These are phyloP conservation scores for Penicillium angulare DNA, from an alignment of 495 filamentous ascomycete genomes.

Conservation along the genomic window DNA sequence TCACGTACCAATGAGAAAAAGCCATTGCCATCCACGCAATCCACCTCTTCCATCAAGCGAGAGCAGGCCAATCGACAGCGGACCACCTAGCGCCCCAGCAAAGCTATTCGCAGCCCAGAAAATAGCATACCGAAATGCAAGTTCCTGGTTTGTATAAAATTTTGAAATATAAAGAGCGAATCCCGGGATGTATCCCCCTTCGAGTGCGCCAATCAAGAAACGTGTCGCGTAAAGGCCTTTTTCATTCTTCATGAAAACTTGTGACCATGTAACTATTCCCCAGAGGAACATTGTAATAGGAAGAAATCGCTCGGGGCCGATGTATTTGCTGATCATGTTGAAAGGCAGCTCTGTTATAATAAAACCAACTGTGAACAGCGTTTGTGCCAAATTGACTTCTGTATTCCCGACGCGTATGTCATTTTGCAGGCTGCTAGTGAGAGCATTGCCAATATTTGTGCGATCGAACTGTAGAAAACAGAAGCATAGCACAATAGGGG, in stretches of 20 bases:
- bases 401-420: constrained; percentile 1
- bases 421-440: background rate
- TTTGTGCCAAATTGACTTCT: constrained; percentile 3
- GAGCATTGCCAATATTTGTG: constrained; percentile 3
- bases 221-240: constrained; percentile 32
- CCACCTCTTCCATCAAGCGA: background rate
- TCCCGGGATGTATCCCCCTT: constrained; percentile 41
- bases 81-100: constrained; percentile 1
- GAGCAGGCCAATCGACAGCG: constrained; percentile 2
- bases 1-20: constrained; percentile 5
- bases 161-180: constrained; percentile 40
- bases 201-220: constrained; percentile 36
- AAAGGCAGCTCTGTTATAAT: constrained; percentile 3
- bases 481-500: constrained; percentile 6
- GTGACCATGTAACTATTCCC: constrained; percentile 21
- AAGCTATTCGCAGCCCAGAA: constrained; percentile 7
- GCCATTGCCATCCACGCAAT: constrained; percentile 1
- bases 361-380: constrained; percentile 1
- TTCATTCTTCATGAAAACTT: constrained; percentile 29
- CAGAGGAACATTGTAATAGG: constrained; percentile 20
- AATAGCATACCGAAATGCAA: constrained; percentile 5
- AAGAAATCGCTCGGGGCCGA: constrained; percentile 17
- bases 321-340: constrained; percentile 15
- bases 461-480: constrained; percentile 7
- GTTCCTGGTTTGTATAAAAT: constrained; percentile 13